Evolutionary conservation across 768 basidiomycete genomes (phyloP).

Genomic region (Pleurotus platypus): DNA sequence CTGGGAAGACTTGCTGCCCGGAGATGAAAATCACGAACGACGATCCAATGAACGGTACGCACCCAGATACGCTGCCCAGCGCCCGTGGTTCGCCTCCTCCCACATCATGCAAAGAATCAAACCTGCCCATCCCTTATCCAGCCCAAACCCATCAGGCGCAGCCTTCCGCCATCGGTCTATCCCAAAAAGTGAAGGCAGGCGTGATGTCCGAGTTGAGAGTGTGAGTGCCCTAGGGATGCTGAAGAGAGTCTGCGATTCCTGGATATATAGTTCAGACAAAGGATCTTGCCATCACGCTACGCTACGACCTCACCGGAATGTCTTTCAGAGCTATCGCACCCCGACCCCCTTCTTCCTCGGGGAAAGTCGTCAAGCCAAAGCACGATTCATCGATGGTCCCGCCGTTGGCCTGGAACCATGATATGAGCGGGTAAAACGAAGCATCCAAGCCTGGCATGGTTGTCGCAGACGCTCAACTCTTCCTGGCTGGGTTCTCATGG

Average conservation of each 20-base stretch:
- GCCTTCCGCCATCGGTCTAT: conserved; percentile 58
- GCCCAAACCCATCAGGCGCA: conserved; percentile 15
- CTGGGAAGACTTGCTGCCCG: conserved; percentile 60
- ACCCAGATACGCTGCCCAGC: conserved; percentile 76
- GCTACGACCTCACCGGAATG: conserved; percentile 50
- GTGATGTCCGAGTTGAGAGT: conserved; percentile 75
- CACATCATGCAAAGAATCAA: conserved; percentile 96
- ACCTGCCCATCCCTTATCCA: conserved; percentile 80
- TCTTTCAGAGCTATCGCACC: conserved; percentile 74
- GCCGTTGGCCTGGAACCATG: conserved; percentile 56
- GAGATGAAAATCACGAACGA: conserved; percentile 3
- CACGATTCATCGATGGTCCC: conserved; percentile 45
- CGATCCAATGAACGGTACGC: conserved; percentile 16
- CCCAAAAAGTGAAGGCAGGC: conserved; percentile 59
- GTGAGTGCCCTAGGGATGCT: conserved; percentile 75
- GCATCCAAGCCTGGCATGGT: neutral
- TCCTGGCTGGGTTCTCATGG: too few species aligned
- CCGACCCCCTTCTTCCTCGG: conserved; percentile 55
- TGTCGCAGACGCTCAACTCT: neutral
- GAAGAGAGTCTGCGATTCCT: conserved; percentile 80
- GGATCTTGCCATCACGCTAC: too few species aligned
- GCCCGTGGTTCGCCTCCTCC: conserved; percentile 65
- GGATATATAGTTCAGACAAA: neutral
- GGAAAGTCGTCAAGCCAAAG: conserved; percentile 45
- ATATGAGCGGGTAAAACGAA: conserved; percentile 28